Percentiles rank a stretch among this genome's conserved stretches.
Conservation (phyloP, 257 asterid species). For the Gardenia jasminoides region DNA sequence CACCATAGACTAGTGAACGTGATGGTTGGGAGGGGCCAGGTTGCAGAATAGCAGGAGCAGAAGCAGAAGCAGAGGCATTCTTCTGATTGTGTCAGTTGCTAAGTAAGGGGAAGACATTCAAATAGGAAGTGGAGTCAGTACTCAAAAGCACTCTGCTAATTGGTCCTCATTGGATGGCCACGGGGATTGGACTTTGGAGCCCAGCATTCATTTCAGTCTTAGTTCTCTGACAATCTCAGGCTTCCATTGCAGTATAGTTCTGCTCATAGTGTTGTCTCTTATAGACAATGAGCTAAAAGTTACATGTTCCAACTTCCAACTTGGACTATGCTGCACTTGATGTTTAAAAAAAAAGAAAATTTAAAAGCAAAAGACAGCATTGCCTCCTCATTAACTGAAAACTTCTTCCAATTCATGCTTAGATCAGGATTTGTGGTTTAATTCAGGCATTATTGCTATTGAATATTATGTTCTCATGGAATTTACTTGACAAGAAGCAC, state of each 20-base stretch:
- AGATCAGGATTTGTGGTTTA: not conserved
- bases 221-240: conserved; percentile 12
- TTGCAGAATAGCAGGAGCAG: not conserved
- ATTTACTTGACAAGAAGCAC: not conserved
- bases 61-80: conserved; percentile 7
- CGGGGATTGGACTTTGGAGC: not conserved
- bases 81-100: not conserved
- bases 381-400: not conserved
- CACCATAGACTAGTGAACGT: not conserved
- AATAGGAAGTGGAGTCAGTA: not conserved
- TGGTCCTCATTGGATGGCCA: not conserved
- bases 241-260: not conserved
- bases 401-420: not conserved
- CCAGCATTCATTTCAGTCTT: not conserved
- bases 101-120: not conserved
- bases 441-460: not conserved
- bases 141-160: not conserved
- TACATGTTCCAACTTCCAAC: not conserved
- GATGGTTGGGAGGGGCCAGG: conserved; percentile 12
- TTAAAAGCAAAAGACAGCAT: not conserved
- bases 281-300: not conserved
- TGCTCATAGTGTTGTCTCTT: too few relatives aligned
- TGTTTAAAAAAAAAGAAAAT: not conserved
- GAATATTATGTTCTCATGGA: not conserved
- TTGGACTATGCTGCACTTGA: not conserved